phyloP scores from a whole-genome alignment of 2,329 filamentous ascomycete species.

The Colletotrichum viniferum region DNA sequence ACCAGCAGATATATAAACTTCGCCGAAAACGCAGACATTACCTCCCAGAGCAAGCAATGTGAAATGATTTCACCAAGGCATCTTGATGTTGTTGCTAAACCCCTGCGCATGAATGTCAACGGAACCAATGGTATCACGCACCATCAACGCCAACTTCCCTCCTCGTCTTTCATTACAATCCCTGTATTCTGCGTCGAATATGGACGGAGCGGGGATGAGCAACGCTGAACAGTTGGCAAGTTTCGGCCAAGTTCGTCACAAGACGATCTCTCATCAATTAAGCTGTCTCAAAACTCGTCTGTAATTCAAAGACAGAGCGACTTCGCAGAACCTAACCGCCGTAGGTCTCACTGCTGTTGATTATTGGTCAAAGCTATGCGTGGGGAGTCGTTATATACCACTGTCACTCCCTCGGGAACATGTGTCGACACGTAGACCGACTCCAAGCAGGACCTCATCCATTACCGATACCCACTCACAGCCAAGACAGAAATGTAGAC shows the following conservation, averaged over 20 bases:
- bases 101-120: too few relatives aligned
- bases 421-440: too few relatives aligned
- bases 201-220: fast-evolving
- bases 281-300: background rate
- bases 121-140: too few relatives aligned
- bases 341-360: too few relatives aligned
- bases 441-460: fast-evolving
- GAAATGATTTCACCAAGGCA: fast-evolving
- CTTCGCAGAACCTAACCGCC: too few relatives aligned
- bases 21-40: background rate
- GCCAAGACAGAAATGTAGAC: background rate
- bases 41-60: background rate
- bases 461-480: fast-evolving
- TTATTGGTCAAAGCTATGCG: too few relatives aligned
- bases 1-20: fast-evolving
- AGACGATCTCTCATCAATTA: too few relatives aligned
- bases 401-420: too few relatives aligned
- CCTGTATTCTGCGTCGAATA: background rate
- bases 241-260: fast-evolving
- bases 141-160: background rate
- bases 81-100: fast-evolving
- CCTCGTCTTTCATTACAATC: fast-evolving
- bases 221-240: background rate
- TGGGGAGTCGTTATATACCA: too few relatives aligned
- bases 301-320: too few relatives aligned